Percentiles rank a stretch among this genome's conserved stretches.
These are phyloP conservation scores for Stagonosporopsis tanaceti DNA, from an alignment of 2,329 filamentous ascomycete genomes.

Conservation along the genomic window DNA sequence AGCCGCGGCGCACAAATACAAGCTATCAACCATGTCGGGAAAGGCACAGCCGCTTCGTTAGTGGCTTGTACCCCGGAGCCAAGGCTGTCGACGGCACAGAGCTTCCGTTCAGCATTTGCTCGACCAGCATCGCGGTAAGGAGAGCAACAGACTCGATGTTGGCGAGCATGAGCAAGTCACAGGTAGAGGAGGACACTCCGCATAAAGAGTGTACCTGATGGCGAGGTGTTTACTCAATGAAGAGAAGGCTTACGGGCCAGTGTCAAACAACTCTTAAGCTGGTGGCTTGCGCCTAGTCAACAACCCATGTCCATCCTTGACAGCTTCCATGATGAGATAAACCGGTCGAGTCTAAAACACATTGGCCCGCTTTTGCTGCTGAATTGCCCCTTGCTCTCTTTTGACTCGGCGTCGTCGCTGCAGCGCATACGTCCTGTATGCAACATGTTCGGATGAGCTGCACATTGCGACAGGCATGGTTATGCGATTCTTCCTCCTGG, in stretches of 20 bases:
- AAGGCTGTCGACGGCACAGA: slow-evolving; percentile 15
- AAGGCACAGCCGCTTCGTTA: slow-evolving; percentile 23
- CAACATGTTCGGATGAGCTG: slow-evolving; percentile 33
- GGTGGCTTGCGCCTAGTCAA: slow-evolving; percentile 19
- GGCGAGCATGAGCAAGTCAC: background rate
- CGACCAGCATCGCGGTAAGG: background rate
- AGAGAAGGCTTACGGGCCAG: slow-evolving; percentile 18
- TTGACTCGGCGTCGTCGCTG: slow-evolving; percentile 22
- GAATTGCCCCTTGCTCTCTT: slow-evolving; percentile 23
- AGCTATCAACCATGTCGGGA: slow-evolving; percentile 27
- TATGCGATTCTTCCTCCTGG: slow-evolving; percentile 18
- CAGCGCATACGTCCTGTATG: slow-evolving; percentile 27
- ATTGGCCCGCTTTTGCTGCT: slow-evolving; percentile 31
- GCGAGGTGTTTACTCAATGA: slow-evolving; percentile 2
- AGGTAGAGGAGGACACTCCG: background rate
- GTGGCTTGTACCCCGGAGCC: slow-evolving; percentile 30
- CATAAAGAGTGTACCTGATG: background rate
- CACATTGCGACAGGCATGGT: slow-evolving; percentile 30
- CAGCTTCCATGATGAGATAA: slow-evolving; percentile 9
- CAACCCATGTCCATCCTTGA: slow-evolving; percentile 10
- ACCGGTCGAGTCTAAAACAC: slow-evolving; percentile 24
- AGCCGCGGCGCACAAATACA: slow-evolving; percentile 29
- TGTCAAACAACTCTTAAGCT: slow-evolving; percentile 17
- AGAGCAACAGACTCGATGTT: background rate
- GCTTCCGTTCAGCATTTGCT: slow-evolving; percentile 4